Evolutionary conservation across 2,329 filamentous ascomycete genomes (phyloP).

Genomic region (Penicillium sp.): DNA sequence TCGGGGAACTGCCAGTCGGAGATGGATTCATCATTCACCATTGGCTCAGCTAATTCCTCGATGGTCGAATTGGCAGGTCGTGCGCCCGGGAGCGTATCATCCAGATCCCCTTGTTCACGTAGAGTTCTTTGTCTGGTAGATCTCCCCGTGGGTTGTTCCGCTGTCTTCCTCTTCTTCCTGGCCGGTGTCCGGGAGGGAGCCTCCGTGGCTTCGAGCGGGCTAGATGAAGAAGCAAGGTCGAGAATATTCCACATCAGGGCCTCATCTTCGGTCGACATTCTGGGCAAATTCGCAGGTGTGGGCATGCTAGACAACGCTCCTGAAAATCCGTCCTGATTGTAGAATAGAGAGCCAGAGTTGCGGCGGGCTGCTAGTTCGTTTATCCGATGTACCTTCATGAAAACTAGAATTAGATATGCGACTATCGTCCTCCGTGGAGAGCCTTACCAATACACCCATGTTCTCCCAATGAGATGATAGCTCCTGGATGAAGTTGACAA

Average conservation of each 20-base stretch:
- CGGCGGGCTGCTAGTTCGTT: slow-evolving; percentile 26
- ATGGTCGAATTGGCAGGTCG: not conserved
- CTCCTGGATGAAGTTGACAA: slow-evolving; percentile 26
- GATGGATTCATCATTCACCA: slow-evolving; percentile 7
- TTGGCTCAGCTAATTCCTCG: not conserved
- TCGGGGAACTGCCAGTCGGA: slow-evolving; percentile 23
- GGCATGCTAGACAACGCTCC: slow-evolving; percentile 29
- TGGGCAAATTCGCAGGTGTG: slow-evolving; percentile 27
- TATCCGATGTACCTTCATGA: slow-evolving; percentile 25
- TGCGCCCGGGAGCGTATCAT: not conserved
- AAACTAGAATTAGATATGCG: not conserved
- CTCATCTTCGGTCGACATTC: slow-evolving; percentile 30
- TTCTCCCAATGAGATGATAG: slow-evolving; percentile 26
- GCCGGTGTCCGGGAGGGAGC: not conserved
- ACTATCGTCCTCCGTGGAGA: too few species aligned
- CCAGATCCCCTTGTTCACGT: not conserved
- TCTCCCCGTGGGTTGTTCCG: not conserved
- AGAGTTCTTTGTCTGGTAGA: not conserved
- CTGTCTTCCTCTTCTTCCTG: not conserved
- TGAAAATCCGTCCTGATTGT: slow-evolving; percentile 29
- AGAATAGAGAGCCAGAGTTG: slow-evolving; percentile 29
- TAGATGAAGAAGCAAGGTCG: slow-evolving; percentile 24
- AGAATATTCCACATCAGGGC: slow-evolving; percentile 31
- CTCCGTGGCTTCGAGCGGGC: not conserved
- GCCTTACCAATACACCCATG: slow-evolving; percentile 25